Conservation (phyloP, 1,284 basidiomycete genomes). For the Mycosarcoma mackinlayi region DNA sequence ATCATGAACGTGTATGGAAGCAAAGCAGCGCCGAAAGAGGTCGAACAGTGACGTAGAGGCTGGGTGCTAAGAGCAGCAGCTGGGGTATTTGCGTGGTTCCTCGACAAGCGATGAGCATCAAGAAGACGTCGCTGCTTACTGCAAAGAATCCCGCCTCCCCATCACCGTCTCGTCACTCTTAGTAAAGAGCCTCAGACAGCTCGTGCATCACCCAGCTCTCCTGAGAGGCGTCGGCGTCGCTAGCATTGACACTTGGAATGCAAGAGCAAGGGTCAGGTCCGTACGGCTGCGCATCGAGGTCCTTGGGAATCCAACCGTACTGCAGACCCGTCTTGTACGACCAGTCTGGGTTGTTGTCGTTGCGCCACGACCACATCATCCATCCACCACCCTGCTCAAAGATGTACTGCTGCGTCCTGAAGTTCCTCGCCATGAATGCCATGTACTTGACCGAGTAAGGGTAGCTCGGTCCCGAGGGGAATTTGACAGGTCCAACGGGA, state of each 20-base stretch:
- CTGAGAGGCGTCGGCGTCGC: constrained; percentile 9
- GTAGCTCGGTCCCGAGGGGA: constrained; percentile 52
- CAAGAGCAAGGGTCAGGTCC: constrained; percentile 35
- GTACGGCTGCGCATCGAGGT: constrained; percentile 45
- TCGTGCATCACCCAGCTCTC: constrained; percentile 17
- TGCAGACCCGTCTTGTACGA: constrained; percentile 65
- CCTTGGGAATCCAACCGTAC: constrained; percentile 60
- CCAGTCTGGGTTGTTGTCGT: constrained; percentile 66
- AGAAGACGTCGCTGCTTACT: too few species aligned
- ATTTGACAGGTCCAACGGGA: constrained; percentile 54
- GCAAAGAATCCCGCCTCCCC: too few species aligned
- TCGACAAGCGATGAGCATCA: not conserved
- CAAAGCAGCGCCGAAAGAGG: not conserved
- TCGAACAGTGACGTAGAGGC: not conserved
- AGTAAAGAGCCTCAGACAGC: constrained; percentile 9
- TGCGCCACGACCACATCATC: constrained; percentile 84
- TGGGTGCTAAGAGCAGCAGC: constrained; percentile 6
- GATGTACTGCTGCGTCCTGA: constrained; percentile 78
- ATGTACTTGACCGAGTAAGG: constrained; percentile 74
- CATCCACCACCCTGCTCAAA: constrained; percentile 74
- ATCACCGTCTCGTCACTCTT: too few species aligned
- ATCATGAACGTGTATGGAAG: constrained; percentile 13
- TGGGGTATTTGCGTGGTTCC: constrained; percentile 10
- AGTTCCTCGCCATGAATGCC: constrained; percentile 82
- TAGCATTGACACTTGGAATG: constrained; percentile 25